Evolutionary conservation across 148 eudicot species (phyloP), one percentile per base, ranked within the genome.

Genomic region (Spergularia marina): DNA sequence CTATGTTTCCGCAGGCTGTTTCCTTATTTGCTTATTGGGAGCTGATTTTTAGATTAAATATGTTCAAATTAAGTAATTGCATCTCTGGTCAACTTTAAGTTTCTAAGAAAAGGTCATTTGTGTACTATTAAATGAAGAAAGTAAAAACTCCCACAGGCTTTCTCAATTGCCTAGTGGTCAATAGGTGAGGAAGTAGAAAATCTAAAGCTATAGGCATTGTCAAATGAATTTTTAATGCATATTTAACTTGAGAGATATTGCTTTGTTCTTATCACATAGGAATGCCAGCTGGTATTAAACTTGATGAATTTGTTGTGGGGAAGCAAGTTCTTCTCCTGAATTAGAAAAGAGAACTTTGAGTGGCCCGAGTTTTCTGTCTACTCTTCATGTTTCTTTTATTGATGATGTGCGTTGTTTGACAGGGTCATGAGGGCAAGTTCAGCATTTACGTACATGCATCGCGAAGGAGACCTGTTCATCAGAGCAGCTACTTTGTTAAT

Each of bases 401-500:
- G 49, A 23, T 60, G 68, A 79, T 65, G 15, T 41, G 40, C 13
- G 16, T 83, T 59, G 63, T 82, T 72, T 85, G 83, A 53, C 93
- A 92, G 97, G 97, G 97, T 23, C 89, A 92, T 67, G 97, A 92
- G 70, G 97, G 90, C 71, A 90, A 82, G 81, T 92, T 90, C 79
- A 84, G 93, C 68, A 84, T 92, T 67, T 90, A 90, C 74, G 90
- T 92, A 71, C 97, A 92, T 79, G 93, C 91, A 81, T 92, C 97
- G 70, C 86, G 74, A 71, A 83, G 81, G 49, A 88, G 80, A 66
- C 89, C 93, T 61, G 85, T 83, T 59, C 87, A 89, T 84, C 77
- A 83, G 72, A 92, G 95, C 85, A 89, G 76, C 62, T 89, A 87
- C 77, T 92, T 92, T 72, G 39, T 83, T 62, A 75, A 87, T 65